These are phyloP conservation scores for Pestalotiopsis fici DNA, from an alignment of 2,329 filamentous ascomycete genomes.

Conservation along the genomic window DNA sequence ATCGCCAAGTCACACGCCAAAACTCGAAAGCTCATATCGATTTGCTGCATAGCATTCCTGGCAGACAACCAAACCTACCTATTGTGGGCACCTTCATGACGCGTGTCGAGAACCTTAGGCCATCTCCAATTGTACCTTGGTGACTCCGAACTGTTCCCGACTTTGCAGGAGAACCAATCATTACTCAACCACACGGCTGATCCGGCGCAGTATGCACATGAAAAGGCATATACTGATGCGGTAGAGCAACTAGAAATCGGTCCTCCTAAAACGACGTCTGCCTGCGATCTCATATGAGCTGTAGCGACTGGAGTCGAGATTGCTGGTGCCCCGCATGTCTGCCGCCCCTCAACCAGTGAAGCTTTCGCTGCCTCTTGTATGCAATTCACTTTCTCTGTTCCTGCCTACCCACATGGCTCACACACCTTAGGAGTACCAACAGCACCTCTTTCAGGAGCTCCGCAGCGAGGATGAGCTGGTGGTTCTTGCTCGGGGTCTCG, in stretches of 20 bases:
- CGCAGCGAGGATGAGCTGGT: constrained; percentile 91
- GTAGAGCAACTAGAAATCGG: background rate
- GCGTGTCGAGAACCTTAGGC: background rate
- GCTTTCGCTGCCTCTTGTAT: constrained; percentile 74
- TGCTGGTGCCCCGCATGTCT: constrained; percentile 47
- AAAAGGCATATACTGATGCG: background rate
- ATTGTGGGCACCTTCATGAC: background rate
- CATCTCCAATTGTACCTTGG: background rate
- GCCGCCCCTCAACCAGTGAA: constrained; percentile 69
- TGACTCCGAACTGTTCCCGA: background rate
- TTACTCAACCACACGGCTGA: background rate
- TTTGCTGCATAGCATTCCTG: background rate
- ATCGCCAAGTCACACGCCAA: background rate
- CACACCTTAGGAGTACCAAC: constrained; percentile 74
- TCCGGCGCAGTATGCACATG: background rate
- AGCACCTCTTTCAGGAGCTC: constrained; percentile 90
- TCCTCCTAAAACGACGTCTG: background rate
- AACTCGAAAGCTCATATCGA: background rate
- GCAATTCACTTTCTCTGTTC: background rate
- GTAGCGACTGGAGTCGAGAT: background rate
- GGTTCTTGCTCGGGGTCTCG: constrained; percentile 86
- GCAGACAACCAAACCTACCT: background rate
- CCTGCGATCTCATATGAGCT: background rate
- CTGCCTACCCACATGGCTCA: constrained; percentile 11
- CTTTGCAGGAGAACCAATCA: background rate